Base-by-base conservation (phyloP, 805 yeast genomes). In the Metschnikowia corniflorae region DNA sequence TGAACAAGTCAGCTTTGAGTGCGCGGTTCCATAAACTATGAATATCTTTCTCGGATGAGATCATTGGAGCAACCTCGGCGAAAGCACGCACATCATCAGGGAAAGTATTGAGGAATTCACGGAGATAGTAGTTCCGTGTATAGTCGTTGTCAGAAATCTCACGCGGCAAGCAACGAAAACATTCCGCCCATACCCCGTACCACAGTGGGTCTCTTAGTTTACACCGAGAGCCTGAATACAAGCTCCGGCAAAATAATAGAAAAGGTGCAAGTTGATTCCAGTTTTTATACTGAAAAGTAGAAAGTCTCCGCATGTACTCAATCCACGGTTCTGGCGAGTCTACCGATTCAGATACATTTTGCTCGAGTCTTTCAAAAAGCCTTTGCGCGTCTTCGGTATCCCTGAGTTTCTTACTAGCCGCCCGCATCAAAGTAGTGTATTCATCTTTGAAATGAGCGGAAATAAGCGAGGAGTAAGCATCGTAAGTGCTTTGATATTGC, bases 391-490 rank as follows among this genome's bases (percentile, higher is more conserved):
- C 47, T 26, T 55, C 58, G 0, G 75, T 62, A 10, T 16, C 27
- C 10, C 16, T 26, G 37, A 62, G 60, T 0, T 61, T 35, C 18
- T 51, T 54, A 29, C 60, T 60, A 1, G 73, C 75, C 0, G 34
- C n/a, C 6, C 46, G 35, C 70, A 77, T 65, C 16, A 55, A 52
- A 0, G 34, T 25, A 1, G 58, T 60, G 41, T 75, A 74, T 3
- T 57, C 31, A 0, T 29, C 47, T 0, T 53, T 34, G 16, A 45
- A 53, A 29, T 58, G 26, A 2, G 37, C 24, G 1, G 76, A 56
- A 2, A 75, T 57, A 35, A 73, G 70, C 1, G 52, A 17, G 1
- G 79, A 75, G 29, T 59, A 65, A 1, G 54, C 53, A 7, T 58
- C 50, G 45, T 60, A 68, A 0, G 77, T 65, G 0, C 62, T 60